These are phyloP conservation scores for Kwoniella dejecticola DNA, from an alignment of 768 basidiomycete genomes.

Conservation along the genomic window DNA sequence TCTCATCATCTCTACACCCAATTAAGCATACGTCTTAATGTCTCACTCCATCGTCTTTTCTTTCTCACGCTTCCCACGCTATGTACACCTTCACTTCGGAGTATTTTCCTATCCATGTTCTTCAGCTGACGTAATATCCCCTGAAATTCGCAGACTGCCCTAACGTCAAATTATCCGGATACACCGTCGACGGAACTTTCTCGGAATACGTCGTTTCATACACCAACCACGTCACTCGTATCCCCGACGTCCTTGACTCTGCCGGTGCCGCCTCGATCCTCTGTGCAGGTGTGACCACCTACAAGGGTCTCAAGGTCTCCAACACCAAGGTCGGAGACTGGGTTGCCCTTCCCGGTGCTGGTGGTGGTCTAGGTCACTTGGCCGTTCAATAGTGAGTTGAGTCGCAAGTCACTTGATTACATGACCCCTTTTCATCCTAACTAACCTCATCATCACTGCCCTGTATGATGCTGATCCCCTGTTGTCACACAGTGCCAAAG, in stretches of 20 bases:
- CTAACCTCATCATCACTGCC: neutral
- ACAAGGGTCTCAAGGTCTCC: constrained; percentile 77
- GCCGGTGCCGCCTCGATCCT: constrained; percentile 71
- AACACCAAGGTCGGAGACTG: constrained; percentile 66
- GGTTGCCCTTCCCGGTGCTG: constrained; percentile 53
- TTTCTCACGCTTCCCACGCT: neutral
- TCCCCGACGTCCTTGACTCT: constrained; percentile 65
- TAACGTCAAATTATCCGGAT: constrained; percentile 67
- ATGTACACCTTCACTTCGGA: neutral
- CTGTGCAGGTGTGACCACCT: constrained; percentile 79
- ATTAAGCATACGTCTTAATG: constrained; percentile 10
- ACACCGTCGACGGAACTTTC: constrained; percentile 77
- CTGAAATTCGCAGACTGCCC: constrained; percentile 64
- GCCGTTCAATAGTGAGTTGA: constrained; percentile 68
- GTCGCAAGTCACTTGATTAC: neutral
- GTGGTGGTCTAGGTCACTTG: constrained; percentile 74
- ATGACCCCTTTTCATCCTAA: no score
- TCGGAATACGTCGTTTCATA: constrained; percentile 55
- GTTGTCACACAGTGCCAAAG: constrained; percentile 59
- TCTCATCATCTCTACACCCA: no score
- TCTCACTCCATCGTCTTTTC: neutral
- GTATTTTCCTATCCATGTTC: no score
- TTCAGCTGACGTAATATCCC: constrained; percentile 46
- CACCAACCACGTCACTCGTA: constrained; percentile 64
- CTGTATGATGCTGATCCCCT: neutral